phyloP scores from a whole-genome alignment of 1,284 basidiomycete genomes.

The Trichosporon ovoides region DNA sequence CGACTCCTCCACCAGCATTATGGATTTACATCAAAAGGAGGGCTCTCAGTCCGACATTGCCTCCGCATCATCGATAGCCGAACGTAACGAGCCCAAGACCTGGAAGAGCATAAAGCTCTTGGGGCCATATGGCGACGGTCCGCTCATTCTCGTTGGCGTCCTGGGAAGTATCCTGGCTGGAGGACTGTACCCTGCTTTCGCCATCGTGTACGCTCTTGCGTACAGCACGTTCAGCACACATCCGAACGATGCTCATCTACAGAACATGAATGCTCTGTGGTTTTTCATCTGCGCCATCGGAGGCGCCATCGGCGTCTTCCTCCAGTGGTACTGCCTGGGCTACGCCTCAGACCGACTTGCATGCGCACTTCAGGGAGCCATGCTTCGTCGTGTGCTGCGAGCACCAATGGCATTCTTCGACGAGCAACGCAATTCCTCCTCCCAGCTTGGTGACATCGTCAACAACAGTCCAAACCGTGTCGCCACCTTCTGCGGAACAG shows the following conservation, averaged over 20 bases:
- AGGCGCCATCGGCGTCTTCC: not conserved
- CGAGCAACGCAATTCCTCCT: not conserved
- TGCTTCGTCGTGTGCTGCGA: not conserved
- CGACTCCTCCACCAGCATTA: not conserved
- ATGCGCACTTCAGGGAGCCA: not conserved
- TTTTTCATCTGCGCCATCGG: not conserved
- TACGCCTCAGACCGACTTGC: not conserved
- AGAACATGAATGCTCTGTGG: not conserved
- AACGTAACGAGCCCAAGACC: not conserved
- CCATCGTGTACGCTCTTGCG: not conserved
- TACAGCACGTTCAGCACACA: not conserved
- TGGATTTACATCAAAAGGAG: not conserved
- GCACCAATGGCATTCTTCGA: not conserved
- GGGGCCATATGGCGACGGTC: not conserved
- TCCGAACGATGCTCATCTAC: not conserved
- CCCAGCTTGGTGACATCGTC: not conserved
- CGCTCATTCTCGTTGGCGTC: not conserved
- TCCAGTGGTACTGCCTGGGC: not conserved
- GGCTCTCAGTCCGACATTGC: not conserved
- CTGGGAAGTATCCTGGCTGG: not conserved
- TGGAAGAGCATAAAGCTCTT: not conserved
- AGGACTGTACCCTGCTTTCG: not conserved
- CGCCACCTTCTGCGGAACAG: not conserved
- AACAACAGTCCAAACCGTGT: not conserved
- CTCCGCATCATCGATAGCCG: not conserved